These are phyloP conservation scores for Globisporangium alternatum DNA, from an alignment of 352 stramenopile genomes.

Conservation along the genomic window DNA sequence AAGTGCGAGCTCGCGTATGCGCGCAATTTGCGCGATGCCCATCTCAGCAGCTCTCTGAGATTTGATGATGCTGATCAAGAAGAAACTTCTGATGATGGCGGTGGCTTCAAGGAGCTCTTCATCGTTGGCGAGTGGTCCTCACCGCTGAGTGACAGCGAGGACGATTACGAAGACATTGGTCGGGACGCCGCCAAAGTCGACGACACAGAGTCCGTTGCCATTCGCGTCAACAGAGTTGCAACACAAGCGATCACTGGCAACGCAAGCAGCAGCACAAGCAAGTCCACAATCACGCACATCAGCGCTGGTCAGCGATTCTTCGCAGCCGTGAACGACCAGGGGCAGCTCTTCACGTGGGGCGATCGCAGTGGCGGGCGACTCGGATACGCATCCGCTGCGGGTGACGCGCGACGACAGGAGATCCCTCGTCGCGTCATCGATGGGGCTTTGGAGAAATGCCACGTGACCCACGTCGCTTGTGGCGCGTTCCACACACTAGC, in stretches of 20 bases:
- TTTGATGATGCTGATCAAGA: not conserved
- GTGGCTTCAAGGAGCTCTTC: slow-evolving; percentile 20
- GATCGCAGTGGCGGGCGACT: slow-evolving; percentile 58
- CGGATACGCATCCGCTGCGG: slow-evolving; percentile 45
- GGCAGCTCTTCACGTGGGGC: slow-evolving; percentile 54
- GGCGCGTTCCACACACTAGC: slow-evolving; percentile 67
- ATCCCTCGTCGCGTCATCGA: slow-evolving; percentile 32
- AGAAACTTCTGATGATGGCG: not conserved
- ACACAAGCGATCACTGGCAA: not conserved
- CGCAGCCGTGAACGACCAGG: slow-evolving; percentile 37
- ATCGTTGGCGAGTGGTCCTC: slow-evolving; percentile 55
- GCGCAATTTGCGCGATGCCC: not conserved
- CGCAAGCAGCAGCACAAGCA: not conserved
- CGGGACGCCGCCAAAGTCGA: not conserved
- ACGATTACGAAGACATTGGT: slow-evolving; percentile 1
- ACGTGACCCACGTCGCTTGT: slow-evolving; percentile 57
- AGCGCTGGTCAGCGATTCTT: slow-evolving; percentile 60
- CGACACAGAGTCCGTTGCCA: not conserved
- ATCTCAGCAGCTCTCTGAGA: not conserved
- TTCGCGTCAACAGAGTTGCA: slow-evolving; percentile 15
- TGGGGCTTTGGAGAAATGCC: slow-evolving; percentile 26
- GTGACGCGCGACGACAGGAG: slow-evolving; percentile 38
- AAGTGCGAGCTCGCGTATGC: slow-evolving; percentile 7
- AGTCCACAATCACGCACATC: slow-evolving; percentile 30
- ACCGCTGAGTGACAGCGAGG: slow-evolving; percentile 14